Base-by-base conservation (phyloP, 1,284 basidiomycete species). In the Cutaneotrichosporon sp. region DNA sequence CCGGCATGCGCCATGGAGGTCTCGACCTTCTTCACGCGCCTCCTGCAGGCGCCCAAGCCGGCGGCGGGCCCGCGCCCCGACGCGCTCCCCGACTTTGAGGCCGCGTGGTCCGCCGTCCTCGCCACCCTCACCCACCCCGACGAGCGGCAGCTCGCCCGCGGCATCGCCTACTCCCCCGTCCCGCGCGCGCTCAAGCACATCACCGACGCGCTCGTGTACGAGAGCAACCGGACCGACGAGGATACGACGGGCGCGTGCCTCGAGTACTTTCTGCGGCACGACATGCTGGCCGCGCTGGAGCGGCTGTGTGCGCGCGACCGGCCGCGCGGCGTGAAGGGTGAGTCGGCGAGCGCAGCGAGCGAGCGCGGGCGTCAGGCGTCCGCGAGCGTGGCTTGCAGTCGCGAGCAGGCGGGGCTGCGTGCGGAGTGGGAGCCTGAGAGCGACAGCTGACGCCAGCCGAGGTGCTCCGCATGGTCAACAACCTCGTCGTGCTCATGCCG, bases 221-320 rank as follows among this genome's bases (percentile, higher is more conserved):
- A 97, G 77, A 88, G 89, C 25, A 88, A 89, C 18, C 83, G 87
- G 64, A 86, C 85, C 20, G 90, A 93, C 70, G 89, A 91, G 80
- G 91, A 90, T 62, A 86, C 84, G 13, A 92, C 91, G 4, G 93
- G 93, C 24, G 87, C 86, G 18, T 95, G 92, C 74, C 82, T 97
- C 64, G 95, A 97, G 78, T 92, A 92, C 78, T 83, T 97, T 31
- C 81, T 98, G 54, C 92, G 94, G 81, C 89, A 95, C 71, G 91
- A 93, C 81, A 84, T 95, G 1, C 82, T 95, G 22, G 87, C 87
- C 2, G 86, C 85, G 2, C 87, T 97, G n/a, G 93, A 94, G 62
- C 86, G 87, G 69, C 84, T 94, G 33, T 92, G 90, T 73, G 89
- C 92, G 72, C 77, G 84, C 1, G 92, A 95, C 78, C 83, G 90